Percentiles rank a stretch among this genome's conserved stretches.
Conservation (phyloP, 345 rosid genomes). For the Syzygium jambos region DNA sequence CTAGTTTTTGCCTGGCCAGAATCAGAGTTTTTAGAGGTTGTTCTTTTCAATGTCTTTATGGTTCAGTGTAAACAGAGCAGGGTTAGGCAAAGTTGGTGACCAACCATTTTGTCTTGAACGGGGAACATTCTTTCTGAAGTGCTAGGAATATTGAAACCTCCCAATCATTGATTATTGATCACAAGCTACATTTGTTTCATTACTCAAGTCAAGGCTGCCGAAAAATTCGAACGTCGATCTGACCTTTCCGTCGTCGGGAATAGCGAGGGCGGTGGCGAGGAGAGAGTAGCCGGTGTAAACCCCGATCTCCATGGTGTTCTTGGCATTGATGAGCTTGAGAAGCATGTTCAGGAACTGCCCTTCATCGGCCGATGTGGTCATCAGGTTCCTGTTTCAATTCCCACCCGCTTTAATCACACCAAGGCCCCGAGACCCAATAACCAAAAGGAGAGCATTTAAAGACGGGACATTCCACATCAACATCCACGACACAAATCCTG, state of each 20-base stretch:
- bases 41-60: neutral
- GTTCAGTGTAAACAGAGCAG: neutral
- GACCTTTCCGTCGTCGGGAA: slow-evolving; percentile 91
- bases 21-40: neutral
- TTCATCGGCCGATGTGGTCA: slow-evolving; percentile 98
- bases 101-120: neutral
- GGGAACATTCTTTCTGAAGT: neutral
- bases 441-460: neutral
- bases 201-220: neutral
- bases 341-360: slow-evolving; percentile 95
- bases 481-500: neutral
- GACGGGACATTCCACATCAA: neutral
- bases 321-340: slow-evolving; percentile 89
- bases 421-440: neutral
- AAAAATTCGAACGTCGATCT: neutral
- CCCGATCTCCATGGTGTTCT: slow-evolving; percentile 99
- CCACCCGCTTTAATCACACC: neutral
- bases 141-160: neutral
- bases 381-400: slow-evolving; percentile 57
- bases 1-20: neutral
- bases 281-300: slow-evolving; percentile 99
- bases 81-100: neutral
- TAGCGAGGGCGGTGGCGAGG: slow-evolving; percentile 93
- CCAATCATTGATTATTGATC: neutral
- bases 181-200: neutral